These are phyloP conservation scores for Fusarium foetens DNA, from an alignment of 2,329 filamentous ascomycete species.

Conservation along the genomic window DNA sequence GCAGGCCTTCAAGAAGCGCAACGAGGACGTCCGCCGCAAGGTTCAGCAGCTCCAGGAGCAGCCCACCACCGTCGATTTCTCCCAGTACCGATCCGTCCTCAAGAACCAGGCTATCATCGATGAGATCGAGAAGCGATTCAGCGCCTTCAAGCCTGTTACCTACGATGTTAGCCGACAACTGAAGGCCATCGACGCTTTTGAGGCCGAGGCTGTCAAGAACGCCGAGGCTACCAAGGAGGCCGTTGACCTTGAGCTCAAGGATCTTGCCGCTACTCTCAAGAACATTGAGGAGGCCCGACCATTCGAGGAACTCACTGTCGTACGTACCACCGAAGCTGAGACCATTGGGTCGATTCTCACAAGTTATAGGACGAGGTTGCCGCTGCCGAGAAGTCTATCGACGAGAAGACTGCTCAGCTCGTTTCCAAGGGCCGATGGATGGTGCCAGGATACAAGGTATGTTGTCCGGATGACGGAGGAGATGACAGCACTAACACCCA, in stretches of 20 bases:
- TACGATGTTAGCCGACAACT: conserved; percentile 95
- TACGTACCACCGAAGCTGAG: conserved; percentile 64
- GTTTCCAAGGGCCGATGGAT: conserved; percentile 98
- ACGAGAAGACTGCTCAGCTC: conserved; percentile 94
- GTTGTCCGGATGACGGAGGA: conserved; percentile 45
- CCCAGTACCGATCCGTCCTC: conserved; percentile 87
- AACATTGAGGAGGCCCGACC: conserved; percentile 97
- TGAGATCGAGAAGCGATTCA: conserved; percentile 97
- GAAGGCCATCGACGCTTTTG: conserved; percentile 98
- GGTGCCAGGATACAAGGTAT: conserved; percentile 98
- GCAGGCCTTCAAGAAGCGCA: conserved; percentile 98
- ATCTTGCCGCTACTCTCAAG: conserved; percentile 91
- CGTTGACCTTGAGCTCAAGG: conserved; percentile 94
- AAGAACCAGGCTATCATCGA: conserved; percentile 97
- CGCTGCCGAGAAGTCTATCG: conserved; percentile 93
- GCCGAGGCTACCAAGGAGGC: conserved; percentile 96
- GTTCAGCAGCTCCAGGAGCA: conserved; percentile 85
- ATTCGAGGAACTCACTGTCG: conserved; percentile 97
- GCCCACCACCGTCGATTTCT: conserved; percentile 89
- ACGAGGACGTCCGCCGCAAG: conserved; percentile 97
- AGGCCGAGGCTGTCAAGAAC: conserved; percentile 96
- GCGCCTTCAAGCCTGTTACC: conserved; percentile 86
- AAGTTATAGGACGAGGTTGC: conserved; percentile 85
- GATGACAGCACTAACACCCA: conserved; percentile 56
- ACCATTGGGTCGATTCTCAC: conserved; percentile 40